Percentiles rank a stretch among this genome's conserved stretches.
These are phyloP conservation scores for Mortierella sp. DNA, from an alignment of 371 early-diverging fungal genomes.

Conservation along the genomic window DNA sequence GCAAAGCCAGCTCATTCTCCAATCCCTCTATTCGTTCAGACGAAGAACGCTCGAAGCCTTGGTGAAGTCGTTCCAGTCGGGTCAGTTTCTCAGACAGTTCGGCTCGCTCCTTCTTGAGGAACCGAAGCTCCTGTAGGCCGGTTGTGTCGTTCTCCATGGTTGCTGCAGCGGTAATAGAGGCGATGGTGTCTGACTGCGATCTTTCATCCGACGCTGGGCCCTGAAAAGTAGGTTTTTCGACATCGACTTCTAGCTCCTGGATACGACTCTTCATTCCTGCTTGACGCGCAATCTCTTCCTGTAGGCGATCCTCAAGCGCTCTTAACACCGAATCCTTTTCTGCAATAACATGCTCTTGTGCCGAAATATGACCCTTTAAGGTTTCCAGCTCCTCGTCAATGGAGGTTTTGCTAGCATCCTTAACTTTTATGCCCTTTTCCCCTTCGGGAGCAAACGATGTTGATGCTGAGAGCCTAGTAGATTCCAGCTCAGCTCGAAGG, in stretches of 20 bases:
- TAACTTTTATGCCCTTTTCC: too few species aligned
- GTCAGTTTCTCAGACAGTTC: constrained; percentile 57
- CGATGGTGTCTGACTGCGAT: background rate
- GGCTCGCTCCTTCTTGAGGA: constrained; percentile 59
- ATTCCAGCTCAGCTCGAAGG: too few species aligned
- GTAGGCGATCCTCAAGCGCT: background rate
- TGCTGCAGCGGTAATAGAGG: background rate
- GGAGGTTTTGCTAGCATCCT: background rate
- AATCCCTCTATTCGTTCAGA: constrained; percentile 47
- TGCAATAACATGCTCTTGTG: too few species aligned
- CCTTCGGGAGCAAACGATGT: too few species aligned
- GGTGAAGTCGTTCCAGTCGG: constrained; percentile 45
- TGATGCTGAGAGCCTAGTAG: too few species aligned
- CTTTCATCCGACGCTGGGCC: background rate
- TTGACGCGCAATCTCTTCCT: background rate
- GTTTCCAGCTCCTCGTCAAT: too few species aligned
- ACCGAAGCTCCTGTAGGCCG: constrained; percentile 53
- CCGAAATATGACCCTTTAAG: background rate
- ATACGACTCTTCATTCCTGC: background rate
- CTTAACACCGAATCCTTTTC: too few species aligned
- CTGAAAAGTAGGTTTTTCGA: constrained; percentile 3
- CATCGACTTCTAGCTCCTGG: constrained; percentile 6
- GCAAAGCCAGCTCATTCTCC: constrained; percentile 33
- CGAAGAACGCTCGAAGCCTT: constrained; percentile 35
- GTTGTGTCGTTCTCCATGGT: constrained; percentile 2